Base-by-base conservation (phyloP, 257 asterid species). In the Solanum appendiculatum region DNA sequence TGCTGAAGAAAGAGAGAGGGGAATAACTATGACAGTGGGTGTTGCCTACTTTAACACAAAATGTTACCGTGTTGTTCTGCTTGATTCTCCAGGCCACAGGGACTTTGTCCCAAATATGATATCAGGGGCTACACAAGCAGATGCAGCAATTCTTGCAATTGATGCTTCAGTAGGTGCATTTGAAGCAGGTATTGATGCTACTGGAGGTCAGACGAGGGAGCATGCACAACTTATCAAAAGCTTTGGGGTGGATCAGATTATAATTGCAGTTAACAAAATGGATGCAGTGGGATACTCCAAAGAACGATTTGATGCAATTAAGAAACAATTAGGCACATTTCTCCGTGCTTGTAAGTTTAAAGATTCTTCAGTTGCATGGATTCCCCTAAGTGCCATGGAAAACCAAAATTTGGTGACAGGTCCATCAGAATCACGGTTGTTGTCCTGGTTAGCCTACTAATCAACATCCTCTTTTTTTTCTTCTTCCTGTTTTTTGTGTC, bases 41-140 rank as follows among this genome's bases (percentile, higher is more conserved):
- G 99, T 97, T 91, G 98, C 99, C 10, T 96, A 94, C 91, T 93
- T 95, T 86, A 94, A 92, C 82, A 89, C 98, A 82, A 92, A 88
- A 85, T 94, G 90, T 40, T 95, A 94, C 88, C 96, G 91, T 34
- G 90, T 97, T 84, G 99, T 97, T 91, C 90, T 97, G 88, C 99
- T 97, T 3, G 99, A 97, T 91, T 97, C 99, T 80, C 99, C 99
- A 4, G 99, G 98, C 86, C 99, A 97, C 87, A 93, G 94, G 91
- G 99, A 97, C 90, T 95, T 97, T 89, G 99, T 97, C 86, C 99
- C 99, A 86, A 97, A 96, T 91, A 97, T 97, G 99, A 97, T 97
- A 89, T 92, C 99, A 29, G 99, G 99, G 89, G 98, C 99, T 91
- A 94, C 98, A 34, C 99, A 97, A 92, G 99, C 99, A 85, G 99